Evolutionary conservation across 441 rosid species (phyloP), one percentile per base, ranked within the genome.

Genomic region (Euphorbia celastroides): DNA sequence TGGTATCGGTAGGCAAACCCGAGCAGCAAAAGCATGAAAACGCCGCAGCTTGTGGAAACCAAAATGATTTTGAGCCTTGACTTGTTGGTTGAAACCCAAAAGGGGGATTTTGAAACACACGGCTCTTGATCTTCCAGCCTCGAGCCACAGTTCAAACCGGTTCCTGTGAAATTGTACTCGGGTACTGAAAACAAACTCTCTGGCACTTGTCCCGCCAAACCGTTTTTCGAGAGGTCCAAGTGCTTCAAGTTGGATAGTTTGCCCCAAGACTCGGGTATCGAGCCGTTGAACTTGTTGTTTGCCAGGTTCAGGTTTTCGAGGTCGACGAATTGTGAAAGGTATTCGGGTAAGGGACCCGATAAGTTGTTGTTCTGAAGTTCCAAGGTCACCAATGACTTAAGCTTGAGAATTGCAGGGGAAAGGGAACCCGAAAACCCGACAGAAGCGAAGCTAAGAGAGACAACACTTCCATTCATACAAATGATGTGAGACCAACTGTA

Each of bases 341-440:
- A 86, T 70, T 84, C 88, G 7, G 96, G 97, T 60, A 93, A 78
- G 22, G 30, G 60, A 63, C 96, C 99, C 42, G 84, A 77, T 64
- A 91, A 80, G 64, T 75, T 75, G 67, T 93, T 93, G 89, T 88
- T 81, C 80, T 85, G 92, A 56, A 93, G 74, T 38, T 91, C 95
- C 97, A 93, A 75, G 63, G 73, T 85, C 68, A 78, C 86, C 80
- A 91, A 78, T 73, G 75, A 84, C 86, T 84, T 86, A 57, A 93
- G 82, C 77, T 77, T 85, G 58, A 80, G 79, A 36, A 93, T 85
- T 26, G 88, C 80, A 70, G 86, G 83, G 17, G 96, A 89, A 68
- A 93, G 82, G 70, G 80, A 86, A 81, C 99, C 97, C 0, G 91
- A 78, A 77, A 94, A 84, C 74, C 92, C 99, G 65, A 55, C 82